Conservation (phyloP, 2,329 filamentous ascomycete species). For the Pseudogymnoascus sp. region DNA sequence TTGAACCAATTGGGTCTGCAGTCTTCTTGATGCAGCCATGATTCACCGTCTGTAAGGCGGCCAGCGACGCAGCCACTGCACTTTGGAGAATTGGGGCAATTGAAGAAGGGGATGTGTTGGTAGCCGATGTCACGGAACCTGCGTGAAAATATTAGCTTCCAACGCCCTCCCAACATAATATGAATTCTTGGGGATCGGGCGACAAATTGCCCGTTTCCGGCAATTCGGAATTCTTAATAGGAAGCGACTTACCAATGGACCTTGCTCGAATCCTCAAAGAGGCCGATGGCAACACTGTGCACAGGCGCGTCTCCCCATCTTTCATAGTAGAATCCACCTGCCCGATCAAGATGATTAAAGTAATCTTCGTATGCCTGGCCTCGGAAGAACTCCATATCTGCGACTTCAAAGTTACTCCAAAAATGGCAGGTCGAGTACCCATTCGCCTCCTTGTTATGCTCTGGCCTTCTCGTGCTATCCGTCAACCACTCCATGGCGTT, state of each 20-base stretch:
- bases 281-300: constrained; percentile 82
- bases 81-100: constrained; percentile 94
- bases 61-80: constrained; percentile 83
- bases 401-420: constrained; percentile 99
- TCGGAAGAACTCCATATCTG: constrained; percentile 85
- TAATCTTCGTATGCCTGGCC: constrained; percentile 88
- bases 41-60: constrained; percentile 79
- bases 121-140: constrained; percentile 99
- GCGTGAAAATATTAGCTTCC: not conserved
- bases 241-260: constrained; percentile 71
- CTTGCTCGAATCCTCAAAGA: constrained; percentile 85
- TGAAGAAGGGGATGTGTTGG: constrained; percentile 97
- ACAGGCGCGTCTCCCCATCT: constrained; percentile 97
- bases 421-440: constrained; percentile 98
- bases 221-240: not conserved
- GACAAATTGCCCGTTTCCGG: not conserved
- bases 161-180: not conserved
- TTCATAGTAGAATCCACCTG: constrained; percentile 97
- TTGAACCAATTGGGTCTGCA: constrained; percentile 98
- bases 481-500: constrained; percentile 84
- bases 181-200: not conserved
- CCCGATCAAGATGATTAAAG: constrained; percentile 88
- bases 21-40: constrained; percentile 81
- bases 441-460: constrained; percentile 72
- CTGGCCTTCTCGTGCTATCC: constrained; percentile 66